phyloP scores from a whole-genome alignment of 2,329 filamentous ascomycete genomes.

The Penicillium sp. region DNA sequence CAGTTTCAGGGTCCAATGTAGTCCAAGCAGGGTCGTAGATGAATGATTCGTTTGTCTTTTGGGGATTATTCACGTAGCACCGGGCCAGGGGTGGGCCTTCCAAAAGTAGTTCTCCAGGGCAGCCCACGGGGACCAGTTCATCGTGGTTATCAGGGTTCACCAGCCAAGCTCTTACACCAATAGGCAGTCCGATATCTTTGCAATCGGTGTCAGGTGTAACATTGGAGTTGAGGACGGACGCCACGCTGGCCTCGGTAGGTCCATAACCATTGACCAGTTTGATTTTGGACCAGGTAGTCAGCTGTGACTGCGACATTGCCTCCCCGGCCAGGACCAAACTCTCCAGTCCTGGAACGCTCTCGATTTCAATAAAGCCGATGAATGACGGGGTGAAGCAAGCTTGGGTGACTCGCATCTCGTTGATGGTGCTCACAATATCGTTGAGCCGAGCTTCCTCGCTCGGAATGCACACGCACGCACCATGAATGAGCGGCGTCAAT shows the following conservation, averaged over 20 bases:
- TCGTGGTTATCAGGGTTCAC: slow-evolving; percentile 35
- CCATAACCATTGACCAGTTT: slow-evolving; percentile 39
- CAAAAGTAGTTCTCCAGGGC: slow-evolving; percentile 32
- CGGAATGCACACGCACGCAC: slow-evolving; percentile 53
- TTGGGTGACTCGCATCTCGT: slow-evolving; percentile 46
- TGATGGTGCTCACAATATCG: slow-evolving; percentile 45
- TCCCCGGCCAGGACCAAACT: slow-evolving; percentile 41
- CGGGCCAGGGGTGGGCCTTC: slow-evolving; percentile 51
- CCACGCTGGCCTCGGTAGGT: slow-evolving; percentile 37
- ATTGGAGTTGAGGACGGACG: slow-evolving; percentile 28
- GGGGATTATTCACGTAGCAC: slow-evolving; percentile 52
- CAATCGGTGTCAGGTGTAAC: slow-evolving; percentile 26
- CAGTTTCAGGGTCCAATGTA: slow-evolving; percentile 26
- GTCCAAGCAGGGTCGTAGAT: slow-evolving; percentile 50
- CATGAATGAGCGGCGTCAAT: slow-evolving; percentile 47
- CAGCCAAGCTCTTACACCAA: slow-evolving; percentile 33
- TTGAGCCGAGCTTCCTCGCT: slow-evolving; percentile 42
- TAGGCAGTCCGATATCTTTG: slow-evolving; percentile 30
- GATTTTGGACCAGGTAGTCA: slow-evolving; percentile 32
- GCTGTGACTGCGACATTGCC: slow-evolving; percentile 40
- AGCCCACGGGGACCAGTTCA: slow-evolving; percentile 36
- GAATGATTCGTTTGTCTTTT: slow-evolving; percentile 52
- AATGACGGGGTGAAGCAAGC: slow-evolving; percentile 55
- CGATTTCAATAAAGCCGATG: slow-evolving; percentile 40
- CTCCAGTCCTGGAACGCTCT: slow-evolving; percentile 38